Evolutionary conservation across 202 grass and related monocot genomes (phyloP).

Genomic region (Carex arenaria): DNA sequence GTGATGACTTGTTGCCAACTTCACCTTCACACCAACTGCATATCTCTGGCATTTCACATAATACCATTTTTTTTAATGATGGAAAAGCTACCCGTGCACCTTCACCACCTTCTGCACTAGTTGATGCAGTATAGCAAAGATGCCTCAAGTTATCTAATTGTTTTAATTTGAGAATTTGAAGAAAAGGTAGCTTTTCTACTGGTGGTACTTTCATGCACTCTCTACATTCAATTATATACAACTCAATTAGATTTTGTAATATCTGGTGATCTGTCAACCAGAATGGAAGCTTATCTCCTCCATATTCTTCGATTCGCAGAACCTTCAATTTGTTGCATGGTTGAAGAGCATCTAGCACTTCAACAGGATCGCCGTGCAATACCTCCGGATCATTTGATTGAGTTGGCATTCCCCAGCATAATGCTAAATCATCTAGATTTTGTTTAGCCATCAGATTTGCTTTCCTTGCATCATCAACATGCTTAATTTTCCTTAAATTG

Average conservation of each 20-base stretch:
- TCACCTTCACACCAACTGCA: slow-evolving; percentile 19
- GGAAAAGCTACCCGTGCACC: background rate
- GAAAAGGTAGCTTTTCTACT: background rate
- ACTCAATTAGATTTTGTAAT: slow-evolving; percentile 15
- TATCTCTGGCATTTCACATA: slow-evolving; percentile 7
- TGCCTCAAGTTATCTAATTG: background rate
- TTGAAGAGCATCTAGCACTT: slow-evolving; percentile 29
- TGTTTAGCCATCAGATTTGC: no score
- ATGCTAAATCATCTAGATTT: no score
- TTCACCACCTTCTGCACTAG: background rate
- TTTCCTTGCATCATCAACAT: no score
- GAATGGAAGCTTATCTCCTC: background rate
- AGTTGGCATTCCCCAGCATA: no score
- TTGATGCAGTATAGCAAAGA: background rate
- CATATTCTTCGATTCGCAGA: background rate
- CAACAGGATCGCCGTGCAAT: background rate
- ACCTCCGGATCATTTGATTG: background rate
- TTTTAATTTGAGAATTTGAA: background rate
- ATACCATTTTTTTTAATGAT: background rate
- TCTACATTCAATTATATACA: background rate
- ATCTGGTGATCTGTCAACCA: slow-evolving; percentile 20
- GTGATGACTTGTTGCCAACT: no score
- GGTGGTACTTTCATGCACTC: background rate
- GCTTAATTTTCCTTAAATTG: no score
- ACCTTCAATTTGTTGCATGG: background rate